A percentile compares a stretch with the other conserved stretches of the same genome.
These are phyloP conservation scores for Encephalitozoon cuniculi DNA, from an alignment of 371 early-diverging fungal genomes.

Conservation along the genomic window DNA sequence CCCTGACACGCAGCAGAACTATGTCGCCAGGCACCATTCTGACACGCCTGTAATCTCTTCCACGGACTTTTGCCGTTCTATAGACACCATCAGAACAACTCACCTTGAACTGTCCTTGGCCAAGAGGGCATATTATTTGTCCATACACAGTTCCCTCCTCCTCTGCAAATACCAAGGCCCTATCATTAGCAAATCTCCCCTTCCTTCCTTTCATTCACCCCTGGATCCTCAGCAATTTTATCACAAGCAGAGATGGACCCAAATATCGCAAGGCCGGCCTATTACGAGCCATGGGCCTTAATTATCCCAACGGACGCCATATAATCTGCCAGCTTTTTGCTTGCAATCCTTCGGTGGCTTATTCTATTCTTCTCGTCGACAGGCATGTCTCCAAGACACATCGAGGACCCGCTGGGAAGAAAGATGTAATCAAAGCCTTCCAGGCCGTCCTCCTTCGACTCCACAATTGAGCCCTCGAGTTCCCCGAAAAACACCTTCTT, in stretches of 20 bases:
- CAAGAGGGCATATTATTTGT: slow-evolving; percentile 80
- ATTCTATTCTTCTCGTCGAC: slow-evolving; percentile 25
- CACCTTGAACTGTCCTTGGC: slow-evolving; percentile 85
- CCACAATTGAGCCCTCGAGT: background rate
- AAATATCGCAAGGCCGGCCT: background rate
- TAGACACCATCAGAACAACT: slow-evolving; percentile 81
- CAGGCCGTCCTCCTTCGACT: background rate
- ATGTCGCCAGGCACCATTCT: slow-evolving; percentile 85
- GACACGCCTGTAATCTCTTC: slow-evolving; percentile 89
- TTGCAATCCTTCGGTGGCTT: slow-evolving; percentile 19
- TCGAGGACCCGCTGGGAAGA: background rate
- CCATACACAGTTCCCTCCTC: slow-evolving; percentile 67
- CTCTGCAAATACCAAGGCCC: slow-evolving; percentile 54
- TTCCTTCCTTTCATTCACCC: slow-evolving; percentile 24
- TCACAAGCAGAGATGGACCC: background rate
- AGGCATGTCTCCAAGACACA: background rate
- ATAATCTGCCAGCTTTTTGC: background rate
- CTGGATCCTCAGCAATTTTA: background rate
- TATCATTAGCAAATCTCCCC: slow-evolving; percentile 23
- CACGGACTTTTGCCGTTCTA: slow-evolving; percentile 86
- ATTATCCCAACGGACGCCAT: background rate
- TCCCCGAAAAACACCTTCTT: background rate
- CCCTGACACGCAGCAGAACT: slow-evolving; percentile 79
- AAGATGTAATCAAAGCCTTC: slow-evolving; percentile 9
- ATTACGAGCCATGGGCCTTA: background rate